Percentiles rank a stretch among this genome's conserved stretches.
These are phyloP conservation scores for Trichoderma semiorbis DNA, from an alignment of 2,329 filamentous ascomycete genomes.

Conservation along the genomic window DNA sequence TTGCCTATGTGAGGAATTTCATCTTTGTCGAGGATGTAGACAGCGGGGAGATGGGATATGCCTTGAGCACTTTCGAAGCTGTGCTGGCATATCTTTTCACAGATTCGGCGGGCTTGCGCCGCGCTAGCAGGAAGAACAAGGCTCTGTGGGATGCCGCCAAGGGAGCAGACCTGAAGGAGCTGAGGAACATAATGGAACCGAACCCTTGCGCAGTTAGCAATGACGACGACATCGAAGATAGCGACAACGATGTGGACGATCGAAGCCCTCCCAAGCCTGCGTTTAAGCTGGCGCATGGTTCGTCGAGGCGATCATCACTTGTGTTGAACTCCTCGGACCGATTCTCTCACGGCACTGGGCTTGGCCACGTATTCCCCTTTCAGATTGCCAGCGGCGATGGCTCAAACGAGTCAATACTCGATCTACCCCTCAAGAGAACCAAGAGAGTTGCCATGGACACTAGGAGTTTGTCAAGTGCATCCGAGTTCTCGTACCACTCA, in stretches of 20 bases:
- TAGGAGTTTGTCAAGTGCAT: conserved; percentile 81
- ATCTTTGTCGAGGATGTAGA: conserved; percentile 98
- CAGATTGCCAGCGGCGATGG: conserved; percentile 52
- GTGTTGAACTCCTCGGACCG: conserved; percentile 44
- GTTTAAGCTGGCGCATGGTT: conserved; percentile 44
- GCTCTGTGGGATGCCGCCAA: conserved; percentile 83
- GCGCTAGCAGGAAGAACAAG: conserved; percentile 81
- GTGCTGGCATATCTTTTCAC: conserved; percentile 83
- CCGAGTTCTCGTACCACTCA: conserved; percentile 78
- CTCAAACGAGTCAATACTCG: conserved; percentile 28
- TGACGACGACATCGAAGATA: conserved; percentile 47
- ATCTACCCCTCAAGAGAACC: conserved; percentile 45
- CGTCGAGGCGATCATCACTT: conserved; percentile 42
- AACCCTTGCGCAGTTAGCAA: conserved; percentile 45
- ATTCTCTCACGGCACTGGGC: conserved; percentile 54
- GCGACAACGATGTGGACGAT: conserved; percentile 46
- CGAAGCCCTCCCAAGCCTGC: conserved; percentile 39
- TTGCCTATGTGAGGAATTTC: conserved; percentile 95
- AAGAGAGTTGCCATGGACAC: conserved; percentile 90
- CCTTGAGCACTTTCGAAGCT: conserved; percentile 91
- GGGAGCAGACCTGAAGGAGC: conserved; percentile 69
- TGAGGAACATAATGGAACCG: conserved; percentile 78
- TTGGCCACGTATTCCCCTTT: conserved; percentile 91
- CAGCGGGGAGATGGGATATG: conserved; percentile 92
- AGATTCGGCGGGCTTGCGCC: conserved; percentile 77